These are phyloP conservation scores for Phanerochaete sordida DNA, from an alignment of 768 basidiomycete species.

Conservation along the genomic window DNA sequence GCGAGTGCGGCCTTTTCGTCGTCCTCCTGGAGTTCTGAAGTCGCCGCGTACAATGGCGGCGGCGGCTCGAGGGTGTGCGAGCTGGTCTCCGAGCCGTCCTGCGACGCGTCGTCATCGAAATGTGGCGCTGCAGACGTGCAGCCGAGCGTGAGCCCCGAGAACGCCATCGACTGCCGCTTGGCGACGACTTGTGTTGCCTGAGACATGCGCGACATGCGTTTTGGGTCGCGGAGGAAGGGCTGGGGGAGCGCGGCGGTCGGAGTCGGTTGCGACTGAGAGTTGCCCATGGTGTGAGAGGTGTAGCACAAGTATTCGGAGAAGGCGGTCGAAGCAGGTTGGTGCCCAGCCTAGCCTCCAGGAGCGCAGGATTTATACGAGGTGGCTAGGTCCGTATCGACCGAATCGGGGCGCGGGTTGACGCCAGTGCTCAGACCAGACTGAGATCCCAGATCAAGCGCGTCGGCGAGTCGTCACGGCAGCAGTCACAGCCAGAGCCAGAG, in stretches of 20 bases:
- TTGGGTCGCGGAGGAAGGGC: conserved; percentile 4
- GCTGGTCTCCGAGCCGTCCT: conserved; percentile 15
- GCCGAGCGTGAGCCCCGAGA: conserved; percentile 25
- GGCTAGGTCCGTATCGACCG: background rate
- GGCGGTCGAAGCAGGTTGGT: background rate
- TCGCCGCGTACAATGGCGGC: conserved; percentile 25
- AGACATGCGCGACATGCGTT: background rate
- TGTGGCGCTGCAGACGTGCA: conserved; percentile 14
- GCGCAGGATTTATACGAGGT: conserved; percentile 2
- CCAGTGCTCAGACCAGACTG: background rate
- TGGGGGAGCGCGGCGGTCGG: background rate
- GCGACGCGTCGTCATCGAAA: background rate
- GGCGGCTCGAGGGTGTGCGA: conserved; percentile 23
- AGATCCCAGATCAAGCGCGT: background rate
- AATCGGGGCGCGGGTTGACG: background rate
- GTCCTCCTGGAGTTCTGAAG: conserved; percentile 23
- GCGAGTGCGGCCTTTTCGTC: conserved; percentile 36
- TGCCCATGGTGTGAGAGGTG: conserved; percentile 7
- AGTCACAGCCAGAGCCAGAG: background rate
- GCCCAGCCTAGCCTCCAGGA: background rate
- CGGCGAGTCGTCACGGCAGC: conserved; percentile 7
- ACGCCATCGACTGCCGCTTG: conserved; percentile 22
- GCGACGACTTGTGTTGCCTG: conserved; percentile 4
- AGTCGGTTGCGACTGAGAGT: conserved; percentile 6
- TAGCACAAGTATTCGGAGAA: background rate